Base-by-base conservation (phyloP, 768 basidiomycete genomes). In the Leccinum disarticulatum region DNA sequence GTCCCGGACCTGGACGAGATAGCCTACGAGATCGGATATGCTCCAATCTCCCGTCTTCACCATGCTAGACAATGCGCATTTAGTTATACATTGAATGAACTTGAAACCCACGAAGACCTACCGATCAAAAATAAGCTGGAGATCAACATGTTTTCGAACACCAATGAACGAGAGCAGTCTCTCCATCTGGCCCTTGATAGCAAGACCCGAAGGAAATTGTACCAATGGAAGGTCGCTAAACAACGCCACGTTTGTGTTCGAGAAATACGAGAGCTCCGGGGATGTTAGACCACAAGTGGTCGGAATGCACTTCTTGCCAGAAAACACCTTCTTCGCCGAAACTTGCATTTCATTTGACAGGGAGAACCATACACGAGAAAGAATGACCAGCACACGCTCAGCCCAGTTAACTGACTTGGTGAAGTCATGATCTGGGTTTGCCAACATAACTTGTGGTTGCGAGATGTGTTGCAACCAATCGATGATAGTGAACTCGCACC, bases 81-180 rank as follows among this genome's bases (percentile, higher is more conserved):
- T 36, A 63, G 35, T 33, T 22, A 33, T 22, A 38, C 30, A 46
- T 46, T 55, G 33, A 63, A 52, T 19, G 9, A 52, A 47, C 9
- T 28, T 27, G 19, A 41, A 28, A 48, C 17, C 49, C 46, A 31
- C n/a, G 10, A 46, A 10, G 2, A 64, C 78, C 52, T 55, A 91
- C 87, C 95, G 81, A 56, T 89, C 84, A 69, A 99, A 99, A n/a
- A 99, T 82, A 3, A 97, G 78, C 71, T 98, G 95, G 2, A 98
- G 79, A 60, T 98, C 91, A 7, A 98, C 93, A 63, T 95, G 94
- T 69, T 87, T 92, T 17, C 93, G 83, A 11, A 98, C 92, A 11
- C 94, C 96, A 0, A 98, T 75, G 2, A 81, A 82, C 30, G 83
- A 77, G 6, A 94, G 73, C 3, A 93, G 71, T 62, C 83, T 87